phyloP scores from a whole-genome alignment of 805 yeast genomes.

The Metschnikowia reukaufii region DNA sequence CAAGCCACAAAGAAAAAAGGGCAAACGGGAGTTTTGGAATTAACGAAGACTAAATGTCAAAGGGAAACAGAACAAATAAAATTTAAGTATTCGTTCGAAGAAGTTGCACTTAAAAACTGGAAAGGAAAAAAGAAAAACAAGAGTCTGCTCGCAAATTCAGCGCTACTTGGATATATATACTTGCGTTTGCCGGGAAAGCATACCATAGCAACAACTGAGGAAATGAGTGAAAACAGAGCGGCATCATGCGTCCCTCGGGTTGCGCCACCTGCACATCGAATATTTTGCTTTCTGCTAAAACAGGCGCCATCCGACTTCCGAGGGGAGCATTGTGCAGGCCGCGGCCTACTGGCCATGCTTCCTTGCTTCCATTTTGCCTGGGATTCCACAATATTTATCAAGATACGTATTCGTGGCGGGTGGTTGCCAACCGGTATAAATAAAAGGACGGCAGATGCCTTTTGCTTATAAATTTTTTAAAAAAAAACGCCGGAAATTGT shows the following conservation, averaged over 20 bases:
- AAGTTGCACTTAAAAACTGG: constrained; percentile 3
- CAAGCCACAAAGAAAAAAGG: not conserved
- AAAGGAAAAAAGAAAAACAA: constrained; percentile 5
- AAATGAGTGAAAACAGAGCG: constrained; percentile 10
- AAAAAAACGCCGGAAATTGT: too few relatives aligned
- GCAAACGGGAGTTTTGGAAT: not conserved
- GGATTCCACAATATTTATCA: not conserved
- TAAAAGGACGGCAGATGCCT: not conserved
- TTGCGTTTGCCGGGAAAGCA: constrained; percentile 9
- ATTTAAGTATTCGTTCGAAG: not conserved
- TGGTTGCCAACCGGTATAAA: too few relatives aligned
- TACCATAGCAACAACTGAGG: constrained; percentile 16
- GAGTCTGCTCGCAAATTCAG: constrained; percentile 1
- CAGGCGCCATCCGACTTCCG: constrained; percentile 18
- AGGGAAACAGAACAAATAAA: constrained; percentile 1
- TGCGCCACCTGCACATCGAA: constrained; percentile 12
- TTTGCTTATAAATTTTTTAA: too few relatives aligned
- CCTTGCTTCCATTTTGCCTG: constrained; percentile 9
- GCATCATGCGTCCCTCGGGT: constrained; percentile 13
- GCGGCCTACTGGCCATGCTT: constrained; percentile 3
- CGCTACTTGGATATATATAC: constrained; percentile 10
- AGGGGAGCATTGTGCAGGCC: constrained; percentile 15
- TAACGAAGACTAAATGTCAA: constrained; percentile 7
- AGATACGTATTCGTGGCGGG: not conserved
- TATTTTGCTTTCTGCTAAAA: constrained; percentile 22